Base-by-base conservation (phyloP, 495 filamentous ascomycete genomes). In the Hyaloscypha variabilis region DNA sequence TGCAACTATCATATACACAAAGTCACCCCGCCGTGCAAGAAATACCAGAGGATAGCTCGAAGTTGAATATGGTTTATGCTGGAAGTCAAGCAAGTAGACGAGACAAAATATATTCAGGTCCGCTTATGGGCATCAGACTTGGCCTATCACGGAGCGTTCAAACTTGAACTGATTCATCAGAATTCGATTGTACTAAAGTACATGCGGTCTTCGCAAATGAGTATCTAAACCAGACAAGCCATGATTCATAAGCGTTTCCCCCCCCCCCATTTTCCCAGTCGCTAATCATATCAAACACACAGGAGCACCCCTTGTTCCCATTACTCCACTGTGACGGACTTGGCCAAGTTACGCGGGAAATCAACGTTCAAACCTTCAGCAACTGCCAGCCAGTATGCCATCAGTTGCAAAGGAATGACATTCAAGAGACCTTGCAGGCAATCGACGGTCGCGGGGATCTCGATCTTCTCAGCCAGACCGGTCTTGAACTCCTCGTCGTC, bases 311-410 rank as follows among this genome's bases (percentile, higher is more conserved):
- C 34, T 10, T 2, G 21, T 19, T 19, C 6, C 57, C 64, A 46
- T 81, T 92, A 99, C 85, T 99, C 95, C 61, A 99, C 95, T 51
- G 95, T 99, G 60, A 99, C 95, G 64, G 94, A 97, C 88, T 99
- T 99, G 74, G 95, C 95, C 75, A 99, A 80, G 80, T 99, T 99
- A 69, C 95, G 88, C 39, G 95, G 96, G 85, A 97, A 97, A 75
- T 97, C 94, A 60, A 97, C 94, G 73, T 98, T 97, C 63, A 97
- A 83, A 50, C 95, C 95, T 81, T 97, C 95, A 69, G 86, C 89
- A 62, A 99, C 94, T 51, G 95, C 95, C 63, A 99, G 87, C 96
- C 96, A 98, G 82, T 99, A 99, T 26, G 95, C 90, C 77, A 99
- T 96, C 67, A 99, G 84, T 81, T 99, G 95, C 69, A 99, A 84